Evolutionary conservation across 1,284 basidiomycete genomes (phyloP), one percentile per base, ranked within the genome.

Genomic region (Cystobasidium slooffiae): DNA sequence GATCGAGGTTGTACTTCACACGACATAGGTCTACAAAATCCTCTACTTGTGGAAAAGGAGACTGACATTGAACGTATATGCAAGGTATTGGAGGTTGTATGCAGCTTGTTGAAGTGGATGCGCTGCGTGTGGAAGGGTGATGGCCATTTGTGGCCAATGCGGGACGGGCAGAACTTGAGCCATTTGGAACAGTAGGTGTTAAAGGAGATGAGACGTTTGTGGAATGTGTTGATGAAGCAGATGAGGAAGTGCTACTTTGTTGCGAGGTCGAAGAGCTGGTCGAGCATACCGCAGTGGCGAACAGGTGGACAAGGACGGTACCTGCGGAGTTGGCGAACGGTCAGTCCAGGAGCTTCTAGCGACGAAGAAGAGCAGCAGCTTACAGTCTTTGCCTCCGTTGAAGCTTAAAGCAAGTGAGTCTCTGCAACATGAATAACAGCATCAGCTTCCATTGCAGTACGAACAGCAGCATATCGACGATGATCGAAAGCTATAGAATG

Each of bases 341-440:
- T 46, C 18, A 44, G 37, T 56, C 22, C 31, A 31, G 31, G 5
- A 41, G 61, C n/a, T 56, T 39, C n/a, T 37, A n/a, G n/a, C 14
- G 47, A n/a, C 47, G 46, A 37, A 53, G 62, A 53, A 51, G 20
- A 14, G 18, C 31, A 51, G 7, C 0, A 46, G 85, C 91, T 79
- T 79, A 94, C 94, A 98, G 81, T 99, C 96, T 82, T 99, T 99
- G 56, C 96, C 96, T 14, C 96, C 96, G 79, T 99, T 99, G 85
- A 97, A 99, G 82, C 93, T 97, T 67, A 99, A 85, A 6, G 91
- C 90, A 16, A 93, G 84, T 67, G 86, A 85, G 52, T 89, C 86
- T 2, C 74, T 75, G 51, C 44, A 47, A n/a, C 10, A 43, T 43
- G n/a, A 1, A 31, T 10, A n/a, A 43, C 39, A 59, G 12, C 9